Conservation (phyloP, 2,329 filamentous ascomycete species). For the Pezicula radicicola region DNA sequence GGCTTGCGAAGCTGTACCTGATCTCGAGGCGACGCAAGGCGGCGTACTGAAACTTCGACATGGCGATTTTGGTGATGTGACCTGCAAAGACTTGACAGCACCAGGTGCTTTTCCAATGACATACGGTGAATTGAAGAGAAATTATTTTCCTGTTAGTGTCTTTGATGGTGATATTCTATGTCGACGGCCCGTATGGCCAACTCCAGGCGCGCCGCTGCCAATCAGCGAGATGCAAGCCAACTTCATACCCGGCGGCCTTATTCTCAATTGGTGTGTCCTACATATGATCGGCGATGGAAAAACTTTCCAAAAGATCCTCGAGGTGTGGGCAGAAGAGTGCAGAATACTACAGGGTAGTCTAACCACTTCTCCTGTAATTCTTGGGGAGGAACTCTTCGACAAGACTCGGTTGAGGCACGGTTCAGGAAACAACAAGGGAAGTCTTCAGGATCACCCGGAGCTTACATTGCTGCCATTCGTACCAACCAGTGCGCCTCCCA, state of each 20-base stretch:
- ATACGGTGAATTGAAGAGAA: slow-evolving; percentile 18
- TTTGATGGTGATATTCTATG: background rate
- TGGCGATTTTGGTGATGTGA: slow-evolving; percentile 21
- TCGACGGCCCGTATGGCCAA: background rate
- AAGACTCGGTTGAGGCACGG: no score
- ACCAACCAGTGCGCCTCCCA: background rate
- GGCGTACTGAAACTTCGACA: slow-evolving; percentile 29
- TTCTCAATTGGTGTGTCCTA: slow-evolving; percentile 24
- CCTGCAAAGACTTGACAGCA: slow-evolving; percentile 23
- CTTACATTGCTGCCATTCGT: background rate
- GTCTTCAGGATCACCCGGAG: background rate
- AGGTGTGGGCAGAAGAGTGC: background rate
- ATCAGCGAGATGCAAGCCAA: slow-evolving; percentile 25
- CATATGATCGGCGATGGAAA: slow-evolving; percentile 33
- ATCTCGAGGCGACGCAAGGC: slow-evolving; percentile 26
- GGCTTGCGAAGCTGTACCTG: slow-evolving; percentile 30
- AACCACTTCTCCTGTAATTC: no score
- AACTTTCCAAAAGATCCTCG: slow-evolving; percentile 13
- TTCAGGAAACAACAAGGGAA: no score
- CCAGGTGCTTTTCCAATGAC: slow-evolving; percentile 19
- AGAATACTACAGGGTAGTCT: no score
- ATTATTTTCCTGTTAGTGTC: background rate
- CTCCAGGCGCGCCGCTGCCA: background rate
- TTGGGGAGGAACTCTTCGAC: no score
- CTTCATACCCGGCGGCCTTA: slow-evolving; percentile 28